Base-by-base conservation (phyloP, 2,329 filamentous ascomycete species). In the Esteya vermicola region DNA sequence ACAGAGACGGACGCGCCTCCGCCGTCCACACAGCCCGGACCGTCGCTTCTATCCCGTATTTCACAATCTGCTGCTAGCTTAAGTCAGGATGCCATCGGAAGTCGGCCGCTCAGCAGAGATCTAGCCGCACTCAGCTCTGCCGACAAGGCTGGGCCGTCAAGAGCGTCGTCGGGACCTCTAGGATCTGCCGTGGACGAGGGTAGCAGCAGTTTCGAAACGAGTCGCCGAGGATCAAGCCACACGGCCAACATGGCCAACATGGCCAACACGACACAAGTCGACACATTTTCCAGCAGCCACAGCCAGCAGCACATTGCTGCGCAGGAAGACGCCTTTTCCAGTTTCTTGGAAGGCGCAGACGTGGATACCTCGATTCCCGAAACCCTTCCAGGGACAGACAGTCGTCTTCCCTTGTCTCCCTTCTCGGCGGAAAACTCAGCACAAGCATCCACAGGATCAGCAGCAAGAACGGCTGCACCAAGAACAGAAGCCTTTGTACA, bases 321-420 rank as follows among this genome's bases (percentile, higher is more conserved):
- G 13, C 52, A 58, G 32, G 60, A 63, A 43, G 50, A 51, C 4
- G 51, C 51, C 1, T 64, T 64, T 41, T 52, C 58, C 3, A 48
- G 47, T 2, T 65, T 64, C 40, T 45, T 63, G 27, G 54, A 58
- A 41, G 47, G 38, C 21, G 39, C 40, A 6, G 27, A 33, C 31
- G 34, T 44, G 9, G 40, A 43, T 38, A 27, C 33, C 20, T 39
- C 42, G 19, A 19, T 45, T 16, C 39, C 42, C 3, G 21, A 34
- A 3, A 38, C 42, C 36, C 40, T 42, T 4, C 31, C 13, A 14
- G 38, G 18, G 2, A 20, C 9, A n/a, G 13, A 20, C 3, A 5
- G 9, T 14, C 13, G 14, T 9, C 22, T 27, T 22, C 12, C 13
- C 14, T 27, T 6, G n/a, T n/a, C n/a, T n/a, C n/a, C n/a, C n/a